Evolutionary conservation across 2,329 filamentous ascomycete species (phyloP).

Genomic region (Mariannaea elegans): DNA sequence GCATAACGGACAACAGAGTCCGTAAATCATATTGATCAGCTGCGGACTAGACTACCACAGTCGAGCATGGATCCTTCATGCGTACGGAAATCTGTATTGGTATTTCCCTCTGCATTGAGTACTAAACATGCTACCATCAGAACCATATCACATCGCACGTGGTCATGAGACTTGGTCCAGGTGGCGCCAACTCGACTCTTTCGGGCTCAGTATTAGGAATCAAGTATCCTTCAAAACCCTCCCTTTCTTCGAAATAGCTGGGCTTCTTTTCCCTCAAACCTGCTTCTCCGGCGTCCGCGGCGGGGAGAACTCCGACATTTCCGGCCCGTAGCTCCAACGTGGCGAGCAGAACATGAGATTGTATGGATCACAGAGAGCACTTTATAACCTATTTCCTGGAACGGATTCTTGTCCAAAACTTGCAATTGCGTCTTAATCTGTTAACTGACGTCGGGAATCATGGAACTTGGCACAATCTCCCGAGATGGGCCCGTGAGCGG

Average conservation of each 20-base stretch:
- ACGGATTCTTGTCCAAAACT: neutral
- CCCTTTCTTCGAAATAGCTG: neutral
- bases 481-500: neutral
- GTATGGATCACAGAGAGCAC: too few relatives aligned
- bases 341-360: neutral
- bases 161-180: neutral
- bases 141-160: conserved; percentile 3
- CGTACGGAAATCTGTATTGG: conserved; percentile 2
- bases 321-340: neutral
- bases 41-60: too few relatives aligned
- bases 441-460: neutral
- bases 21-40: too few relatives aligned
- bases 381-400: neutral
- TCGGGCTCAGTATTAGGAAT: neutral
- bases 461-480: conserved; percentile 3
- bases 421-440: neutral
- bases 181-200: neutral
- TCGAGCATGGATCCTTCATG: too few relatives aligned
- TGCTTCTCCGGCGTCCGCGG: conserved; percentile 1
- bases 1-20: neutral
- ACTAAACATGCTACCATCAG: neutral
- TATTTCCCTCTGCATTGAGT: neutral
- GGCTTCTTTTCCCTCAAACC: neutral
- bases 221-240: neutral
- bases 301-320: conserved; percentile 16